Conservation (phyloP, 2,329 filamentous ascomycete genomes). For the Colletotrichum liaoningense region DNA sequence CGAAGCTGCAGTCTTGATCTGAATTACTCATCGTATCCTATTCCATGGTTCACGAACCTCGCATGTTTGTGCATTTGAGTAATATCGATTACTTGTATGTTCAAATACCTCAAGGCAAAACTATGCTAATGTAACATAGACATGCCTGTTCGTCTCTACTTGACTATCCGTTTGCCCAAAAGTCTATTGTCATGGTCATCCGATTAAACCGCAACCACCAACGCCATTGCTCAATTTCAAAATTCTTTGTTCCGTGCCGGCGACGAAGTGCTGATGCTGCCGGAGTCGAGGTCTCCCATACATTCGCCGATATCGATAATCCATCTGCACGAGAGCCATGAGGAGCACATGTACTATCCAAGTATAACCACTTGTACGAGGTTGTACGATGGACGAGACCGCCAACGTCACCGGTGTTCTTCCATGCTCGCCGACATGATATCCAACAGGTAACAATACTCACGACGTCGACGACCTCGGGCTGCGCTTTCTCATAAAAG, state of each 20-base stretch:
- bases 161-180: not conserved
- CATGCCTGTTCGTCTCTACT: not conserved
- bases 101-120: not conserved
- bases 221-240: conserved; percentile 30
- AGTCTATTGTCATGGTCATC: conserved; percentile 21
- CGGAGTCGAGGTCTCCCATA: no score
- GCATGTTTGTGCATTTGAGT: not conserved
- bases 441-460: not conserved
- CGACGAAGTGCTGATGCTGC: not conserved
- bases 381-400: not conserved
- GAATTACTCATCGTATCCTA: not conserved
- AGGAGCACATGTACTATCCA: not conserved
- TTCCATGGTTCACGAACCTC: not conserved
- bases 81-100: not conserved
- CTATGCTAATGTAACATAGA: not conserved
- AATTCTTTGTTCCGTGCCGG: not conserved
- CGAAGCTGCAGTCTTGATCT: not conserved
- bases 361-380: not conserved
- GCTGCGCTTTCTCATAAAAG: conserved; percentile 36
- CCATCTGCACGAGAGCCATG: not conserved
- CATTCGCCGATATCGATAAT: not conserved
- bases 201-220: conserved; percentile 20
- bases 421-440: not conserved
- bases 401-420: not conserved
- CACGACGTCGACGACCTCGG: conserved; percentile 29